These are phyloP conservation scores for Alnus rubra DNA, from an alignment of 306 rosid species.

Conservation along the genomic window DNA sequence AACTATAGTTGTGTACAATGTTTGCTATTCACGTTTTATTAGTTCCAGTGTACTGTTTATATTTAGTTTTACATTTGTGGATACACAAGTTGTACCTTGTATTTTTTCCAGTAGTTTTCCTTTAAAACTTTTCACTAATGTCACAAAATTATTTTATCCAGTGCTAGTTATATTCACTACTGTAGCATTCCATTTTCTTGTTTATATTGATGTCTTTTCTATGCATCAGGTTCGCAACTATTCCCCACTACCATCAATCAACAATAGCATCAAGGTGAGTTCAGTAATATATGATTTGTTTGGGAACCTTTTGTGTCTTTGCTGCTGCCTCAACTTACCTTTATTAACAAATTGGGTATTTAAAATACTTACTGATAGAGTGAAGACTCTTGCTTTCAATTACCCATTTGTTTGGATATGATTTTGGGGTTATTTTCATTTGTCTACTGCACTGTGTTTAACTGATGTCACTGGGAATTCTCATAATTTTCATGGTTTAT, in stretches of 20 bases:
- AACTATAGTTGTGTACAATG: neutral
- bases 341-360: neutral
- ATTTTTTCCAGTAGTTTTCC: neutral
- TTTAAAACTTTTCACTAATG: neutral
- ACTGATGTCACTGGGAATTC: conserved; percentile 18
- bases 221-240: conserved; percentile 86
- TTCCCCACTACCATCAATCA: conserved; percentile 78
- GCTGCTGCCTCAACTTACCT: neutral
- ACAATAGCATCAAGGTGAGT: conserved; percentile 98
- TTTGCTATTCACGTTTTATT: neutral
- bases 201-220: conserved; percentile 24
- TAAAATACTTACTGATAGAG: neutral
- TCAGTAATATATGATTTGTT: conserved; percentile 7
- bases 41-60: neutral
- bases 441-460: conserved; percentile 18
- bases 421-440: conserved; percentile 19
- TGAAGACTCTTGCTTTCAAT: conserved; percentile 14
- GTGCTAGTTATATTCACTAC: neutral
- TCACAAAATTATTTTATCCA: neutral
- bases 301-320: neutral
- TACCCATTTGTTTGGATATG: conserved; percentile 16
- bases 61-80: neutral
- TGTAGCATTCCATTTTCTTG: conserved; percentile 20
- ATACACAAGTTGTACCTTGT: neutral
- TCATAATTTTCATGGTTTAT: conserved; percentile 1